Evolutionary conservation across 2,329 filamentous ascomycete genomes (phyloP), one percentile per base, ranked within the genome.

Genomic region (Colletotrichum caudatum): DNA sequence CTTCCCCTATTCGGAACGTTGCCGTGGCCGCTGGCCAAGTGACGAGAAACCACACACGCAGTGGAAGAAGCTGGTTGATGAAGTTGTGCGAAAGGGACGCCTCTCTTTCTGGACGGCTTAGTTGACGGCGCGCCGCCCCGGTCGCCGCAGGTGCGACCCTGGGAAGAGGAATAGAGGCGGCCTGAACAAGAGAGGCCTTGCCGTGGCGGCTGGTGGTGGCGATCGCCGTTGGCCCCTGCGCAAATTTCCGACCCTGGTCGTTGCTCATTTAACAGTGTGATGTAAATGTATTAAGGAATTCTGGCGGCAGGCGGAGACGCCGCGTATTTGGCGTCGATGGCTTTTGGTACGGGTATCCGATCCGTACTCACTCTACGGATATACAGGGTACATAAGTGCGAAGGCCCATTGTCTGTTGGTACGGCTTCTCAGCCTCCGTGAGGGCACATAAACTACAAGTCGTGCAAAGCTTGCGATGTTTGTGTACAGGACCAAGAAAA

Each of bases 241-340:
- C 53, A 64, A 71, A 68, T 71, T 53, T 71, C 69, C 64, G 64
- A 71, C 51, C 69, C 69, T 54, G 58, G 69, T 68, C 69, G 48
- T 16, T 68, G 51, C 57, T 68, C 64, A 68, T 71, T 61, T 63
- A 63, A 62, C 60, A 53, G 53, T 53, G 50, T 71, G 64, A 67
- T 62, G 66, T 67, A 46, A 46, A 50, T 58, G 64, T 62, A 71
- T 68, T 53, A 53, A 51, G 51, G 44, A 48, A 68, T 23, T 44
- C 64, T 29, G 14, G 7, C 37, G 44, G 58, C 51, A 26, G 51
- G 26, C 64, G 64, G 64, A 58, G 50, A 39, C 23, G 18, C n/a
- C 26, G 64, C 57, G 50, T 46, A 51, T 39, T 41, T 23, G 51
- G 37, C 29, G 48, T 58, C 48, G 33, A 48, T 48, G 16, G 11